phyloP scores from a whole-genome alignment of 2,329 filamentous ascomycete species.

The Geosmithia morbida region DNA sequence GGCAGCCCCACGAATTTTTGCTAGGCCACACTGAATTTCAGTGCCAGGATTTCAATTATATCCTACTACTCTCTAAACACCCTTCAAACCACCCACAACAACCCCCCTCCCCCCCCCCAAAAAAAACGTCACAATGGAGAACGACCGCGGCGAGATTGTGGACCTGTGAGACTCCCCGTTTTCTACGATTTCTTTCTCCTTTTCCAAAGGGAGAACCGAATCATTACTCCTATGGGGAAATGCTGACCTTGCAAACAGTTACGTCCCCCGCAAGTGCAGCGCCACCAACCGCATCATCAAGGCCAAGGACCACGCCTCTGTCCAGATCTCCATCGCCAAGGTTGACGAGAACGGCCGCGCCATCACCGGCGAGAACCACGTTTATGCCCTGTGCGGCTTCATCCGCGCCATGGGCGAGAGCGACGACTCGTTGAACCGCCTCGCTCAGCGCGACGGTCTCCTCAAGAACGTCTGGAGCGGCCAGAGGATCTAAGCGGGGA shows the following conservation, averaged over 20 bases:
- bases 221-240: not conserved
- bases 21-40: conserved; percentile 17
- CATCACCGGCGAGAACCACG: conserved; percentile 86
- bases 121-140: conserved; percentile 72
- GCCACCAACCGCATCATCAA: conserved; percentile 99
- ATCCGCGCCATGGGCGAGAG: conserved; percentile 95
- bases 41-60: conserved; percentile 11
- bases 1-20: conserved; percentile 20
- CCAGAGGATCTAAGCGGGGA: conserved; percentile 21
- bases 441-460: conserved; percentile 91
- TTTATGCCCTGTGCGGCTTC: conserved; percentile 95
- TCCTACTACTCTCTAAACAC: conserved; percentile 9
- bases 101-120: too few species aligned
- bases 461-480: conserved; percentile 95
- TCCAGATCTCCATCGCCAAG: conserved; percentile 94
- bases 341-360: conserved; percentile 98
- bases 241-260: conserved; percentile 35
- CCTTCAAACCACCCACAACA: conserved; percentile 9
- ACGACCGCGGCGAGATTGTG: conserved; percentile 99
- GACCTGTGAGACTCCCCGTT: conserved; percentile 61
- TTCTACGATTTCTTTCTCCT: not conserved
- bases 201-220: not conserved
- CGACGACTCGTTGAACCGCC: conserved; percentile 90
- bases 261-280: conserved; percentile 98
- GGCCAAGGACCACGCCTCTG: conserved; percentile 98